Base-by-base conservation (phyloP, 1,284 basidiomycete species). In the Pseudozyma hubeiensis region DNA sequence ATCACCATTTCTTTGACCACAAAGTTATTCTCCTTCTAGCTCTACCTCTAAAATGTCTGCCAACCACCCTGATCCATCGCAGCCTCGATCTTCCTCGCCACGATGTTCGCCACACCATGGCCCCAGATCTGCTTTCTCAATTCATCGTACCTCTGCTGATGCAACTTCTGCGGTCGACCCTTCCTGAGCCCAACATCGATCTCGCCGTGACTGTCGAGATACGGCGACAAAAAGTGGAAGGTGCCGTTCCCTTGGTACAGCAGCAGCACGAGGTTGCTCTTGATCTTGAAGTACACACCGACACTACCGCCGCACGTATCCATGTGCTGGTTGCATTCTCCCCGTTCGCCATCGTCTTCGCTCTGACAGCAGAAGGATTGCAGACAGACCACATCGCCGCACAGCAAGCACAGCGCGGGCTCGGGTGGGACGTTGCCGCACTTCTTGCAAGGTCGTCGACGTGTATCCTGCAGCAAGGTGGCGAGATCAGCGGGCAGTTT, bases 301-400 rank as follows among this genome's bases (percentile, higher is more conserved):
- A 93, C 88, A 0, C 90, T 90, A 3, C 94, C 94, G 8, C 93
- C 93, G 78, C 96, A 99, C 92, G 93, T 91, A 88, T 93, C 88
- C 75, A 91, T 92, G 84, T 99, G 97, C 87, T 93, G 90, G 84
- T 98, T 99, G 85, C 96, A 98, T 84, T 99, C 97, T 72, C 88
- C 86, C 55, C 88, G 86, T 31, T 75, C 74, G 44, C 86, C 87
- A 48, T 87, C 85, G 44, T 93, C 91, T 29, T 86, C 80, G 77
- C 94, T 92, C 75, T 88, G 88, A 84, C 96, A 99, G 82, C 96
- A 99, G 79, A 95, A 92, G 73, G 92, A 93, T 82, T 95, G 93
- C 86, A 95, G 89, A 83, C 97, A 99, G 8, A 93, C 90, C 16
- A 92, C 89, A 46, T 90, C 88, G 1, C 96, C 96, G 79, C 97